Conservation (phyloP, 1,139 yeast genomes). For the Kurtzmaniella quercitrusa region DNA sequence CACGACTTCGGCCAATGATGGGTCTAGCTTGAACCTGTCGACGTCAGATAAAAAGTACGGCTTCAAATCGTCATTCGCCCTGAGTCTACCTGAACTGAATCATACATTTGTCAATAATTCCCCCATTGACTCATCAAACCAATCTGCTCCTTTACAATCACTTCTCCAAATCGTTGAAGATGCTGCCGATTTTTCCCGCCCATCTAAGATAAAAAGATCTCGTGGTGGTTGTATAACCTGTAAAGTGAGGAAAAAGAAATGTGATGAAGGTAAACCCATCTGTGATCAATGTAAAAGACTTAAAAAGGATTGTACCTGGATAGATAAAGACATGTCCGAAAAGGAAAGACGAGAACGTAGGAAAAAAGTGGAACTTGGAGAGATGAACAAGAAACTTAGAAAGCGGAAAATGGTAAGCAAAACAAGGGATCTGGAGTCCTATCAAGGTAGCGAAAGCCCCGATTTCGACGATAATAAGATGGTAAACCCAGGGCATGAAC, state of each 20-base stretch:
- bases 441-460: background rate
- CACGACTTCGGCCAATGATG: background rate
- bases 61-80: background rate
- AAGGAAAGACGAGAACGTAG: slow-evolving; percentile 20
- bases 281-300: slow-evolving; percentile 60
- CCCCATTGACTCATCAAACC: background rate
- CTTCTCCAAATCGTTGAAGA: background rate
- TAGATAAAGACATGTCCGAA: slow-evolving; percentile 27
- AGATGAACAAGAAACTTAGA: slow-evolving; percentile 30
- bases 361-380: slow-evolving; percentile 26
- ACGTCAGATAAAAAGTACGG: background rate
- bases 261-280: slow-evolving; percentile 59
- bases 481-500: background rate
- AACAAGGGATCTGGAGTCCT: background rate
- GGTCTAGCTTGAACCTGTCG: background rate
- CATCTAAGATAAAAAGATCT: slow-evolving; percentile 25
- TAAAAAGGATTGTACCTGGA: slow-evolving; percentile 46
- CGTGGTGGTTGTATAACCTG: slow-evolving; percentile 68
- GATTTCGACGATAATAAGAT: background rate
- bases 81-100: background rate
- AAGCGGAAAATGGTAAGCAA: slow-evolving; percentile 21
- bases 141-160: background rate
- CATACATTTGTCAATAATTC: background rate
- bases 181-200: background rate
- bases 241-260: slow-evolving; percentile 66